Percentiles rank a stretch among this genome's conserved stretches.
Conservation (phyloP, 805 yeast species). For the Tetrapisispora namnaoensis region DNA sequence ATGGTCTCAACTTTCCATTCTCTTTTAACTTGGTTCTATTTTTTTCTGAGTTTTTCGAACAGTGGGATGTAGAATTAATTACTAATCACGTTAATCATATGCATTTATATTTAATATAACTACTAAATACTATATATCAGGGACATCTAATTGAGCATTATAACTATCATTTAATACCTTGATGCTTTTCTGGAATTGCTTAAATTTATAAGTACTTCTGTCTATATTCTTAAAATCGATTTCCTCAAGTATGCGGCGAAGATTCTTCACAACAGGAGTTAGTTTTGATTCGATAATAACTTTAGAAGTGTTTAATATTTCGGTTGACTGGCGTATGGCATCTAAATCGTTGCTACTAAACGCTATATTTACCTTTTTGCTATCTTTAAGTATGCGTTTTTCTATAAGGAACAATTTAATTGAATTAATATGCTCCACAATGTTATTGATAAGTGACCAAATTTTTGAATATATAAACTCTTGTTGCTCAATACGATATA, state of each 20-base stretch:
- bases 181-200: constrained; percentile 13
- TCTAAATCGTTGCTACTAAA: not conserved
- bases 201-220: constrained; percentile 8
- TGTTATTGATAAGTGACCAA: constrained; percentile 17
- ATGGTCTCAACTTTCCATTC: not conserved
- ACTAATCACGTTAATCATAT: not conserved
- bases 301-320: constrained; percentile 6
- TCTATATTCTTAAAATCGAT: constrained; percentile 11
- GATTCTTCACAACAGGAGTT: constrained; percentile 7
- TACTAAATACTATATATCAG: not conserved
- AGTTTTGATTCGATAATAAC: constrained; percentile 10
- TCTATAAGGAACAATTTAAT: constrained; percentile 24
- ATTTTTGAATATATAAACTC: constrained; percentile 22
- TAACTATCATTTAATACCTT: constrained; percentile 7
- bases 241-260: constrained; percentile 8
- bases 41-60: too few relatives aligned
- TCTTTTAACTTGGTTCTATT: too few relatives aligned
- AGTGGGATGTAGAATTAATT: not conserved
- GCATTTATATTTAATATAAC: not conserved
- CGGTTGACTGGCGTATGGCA: not conserved
- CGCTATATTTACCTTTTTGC: constrained; percentile 1
- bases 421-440: constrained; percentile 22
- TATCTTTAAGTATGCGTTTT: constrained; percentile 17
- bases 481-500: constrained; percentile 24
- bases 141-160: not conserved